Evolutionary conservation across 106 monocot species (phyloP).

Genomic region (Acanthochlamys bracteata): DNA sequence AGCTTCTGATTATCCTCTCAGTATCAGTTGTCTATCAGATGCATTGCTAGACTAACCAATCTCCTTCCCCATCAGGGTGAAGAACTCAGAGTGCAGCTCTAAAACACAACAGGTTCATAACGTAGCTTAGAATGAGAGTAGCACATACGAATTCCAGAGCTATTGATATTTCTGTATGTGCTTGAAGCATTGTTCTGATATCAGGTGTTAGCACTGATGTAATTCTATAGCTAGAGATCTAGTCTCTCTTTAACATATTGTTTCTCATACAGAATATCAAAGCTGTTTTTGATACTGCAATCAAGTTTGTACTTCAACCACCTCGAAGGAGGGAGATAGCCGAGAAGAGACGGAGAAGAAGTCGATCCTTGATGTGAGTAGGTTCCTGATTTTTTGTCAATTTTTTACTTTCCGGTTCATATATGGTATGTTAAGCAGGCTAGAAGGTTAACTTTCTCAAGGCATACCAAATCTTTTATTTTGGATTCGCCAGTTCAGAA

Average conservation of each 20-base stretch:
- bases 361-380: constrained; percentile 53
- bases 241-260: neutral
- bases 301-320: constrained; percentile 90
- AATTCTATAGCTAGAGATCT: neutral
- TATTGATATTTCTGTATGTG: too few species aligned
- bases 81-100: constrained; percentile 91
- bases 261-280: constrained; percentile 58
- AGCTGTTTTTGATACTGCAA: constrained; percentile 87
- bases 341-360: constrained; percentile 45
- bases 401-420: neutral
- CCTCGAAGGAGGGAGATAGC: constrained; percentile 63
- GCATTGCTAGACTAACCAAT: too few species aligned
- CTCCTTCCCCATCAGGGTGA: constrained; percentile 44
- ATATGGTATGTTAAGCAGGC: too few species aligned
- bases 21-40: neutral
- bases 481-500: too few species aligned
- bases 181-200: too few species aligned
- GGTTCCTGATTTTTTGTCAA: neutral
- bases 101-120: constrained; percentile 82
- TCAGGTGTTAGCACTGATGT: neutral
- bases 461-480: too few species aligned
- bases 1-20: neutral
- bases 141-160: neutral
- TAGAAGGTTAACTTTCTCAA: too few species aligned
- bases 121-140: neutral